These are phyloP conservation scores for Nemania sp. DNA, from an alignment of 2,329 filamentous ascomycete genomes.

Conservation along the genomic window DNA sequence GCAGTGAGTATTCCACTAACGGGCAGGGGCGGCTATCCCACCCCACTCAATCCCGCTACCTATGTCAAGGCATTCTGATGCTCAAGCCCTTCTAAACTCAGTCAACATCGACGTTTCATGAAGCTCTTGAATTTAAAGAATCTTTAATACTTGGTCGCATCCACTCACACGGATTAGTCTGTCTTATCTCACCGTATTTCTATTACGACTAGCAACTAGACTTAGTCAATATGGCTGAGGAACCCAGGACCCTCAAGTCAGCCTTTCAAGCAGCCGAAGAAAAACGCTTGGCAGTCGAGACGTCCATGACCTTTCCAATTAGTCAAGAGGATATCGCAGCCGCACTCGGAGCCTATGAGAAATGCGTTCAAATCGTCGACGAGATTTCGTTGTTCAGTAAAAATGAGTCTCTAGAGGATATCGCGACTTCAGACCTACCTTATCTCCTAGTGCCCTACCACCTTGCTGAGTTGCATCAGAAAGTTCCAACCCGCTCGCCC, in stretches of 20 bases:
- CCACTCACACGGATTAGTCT: not conserved
- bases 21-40: no score
- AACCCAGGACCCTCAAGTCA: slow-evolving; percentile 63
- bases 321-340: slow-evolving; percentile 76
- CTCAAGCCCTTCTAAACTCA: slow-evolving; percentile 4
- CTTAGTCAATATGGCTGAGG: slow-evolving; percentile 52
- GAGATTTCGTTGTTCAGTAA: slow-evolving; percentile 86
- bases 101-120: no score
- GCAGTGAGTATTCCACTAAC: no score
- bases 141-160: slow-evolving; percentile 3
- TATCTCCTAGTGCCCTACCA: slow-evolving; percentile 84
- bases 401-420: slow-evolving; percentile 90
- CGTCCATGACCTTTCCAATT: slow-evolving; percentile 70
- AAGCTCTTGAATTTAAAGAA: not conserved
- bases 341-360: slow-evolving; percentile 77
- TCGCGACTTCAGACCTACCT: slow-evolving; percentile 85
- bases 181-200: not conserved
- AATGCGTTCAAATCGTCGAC: slow-evolving; percentile 76
- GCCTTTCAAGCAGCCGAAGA: slow-evolving; percentile 64
- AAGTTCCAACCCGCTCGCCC: slow-evolving; percentile 66
- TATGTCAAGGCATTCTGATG: no score
- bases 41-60: not conserved
- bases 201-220: not conserved
- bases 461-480: slow-evolving; percentile 82
- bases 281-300: slow-evolving; percentile 69